phyloP scores from a whole-genome alignment of 208 protist genomes.

The Acanthamoeba castellanii region DNA sequence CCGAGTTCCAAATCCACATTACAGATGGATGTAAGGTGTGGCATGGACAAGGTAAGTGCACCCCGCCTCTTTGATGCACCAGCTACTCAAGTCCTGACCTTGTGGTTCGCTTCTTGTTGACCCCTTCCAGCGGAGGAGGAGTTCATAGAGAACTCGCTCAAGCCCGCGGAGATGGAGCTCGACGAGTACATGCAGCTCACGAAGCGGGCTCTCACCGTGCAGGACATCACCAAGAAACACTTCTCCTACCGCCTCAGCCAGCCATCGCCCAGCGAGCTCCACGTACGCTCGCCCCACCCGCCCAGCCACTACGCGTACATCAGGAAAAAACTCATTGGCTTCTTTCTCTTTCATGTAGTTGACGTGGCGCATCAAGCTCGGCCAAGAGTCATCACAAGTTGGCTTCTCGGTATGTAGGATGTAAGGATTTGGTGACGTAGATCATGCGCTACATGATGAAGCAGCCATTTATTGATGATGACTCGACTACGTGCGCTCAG shows the following conservation, averaged over 20 bases:
- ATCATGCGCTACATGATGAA: not conserved
- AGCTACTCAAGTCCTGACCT: not conserved
- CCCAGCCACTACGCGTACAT: not conserved
- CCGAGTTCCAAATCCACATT: slow-evolving; percentile 27
- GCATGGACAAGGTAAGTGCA: not conserved
- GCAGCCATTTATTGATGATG: not conserved
- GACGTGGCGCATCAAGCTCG: slow-evolving; percentile 64
- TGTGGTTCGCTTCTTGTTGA: not conserved
- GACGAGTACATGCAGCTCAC: slow-evolving; percentile 66
- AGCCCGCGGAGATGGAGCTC: slow-evolving; percentile 54
- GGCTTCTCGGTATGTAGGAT: slow-evolving; percentile 47
- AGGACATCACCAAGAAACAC: slow-evolving; percentile 69
- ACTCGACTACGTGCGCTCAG: not conserved
- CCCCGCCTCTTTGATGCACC: not conserved
- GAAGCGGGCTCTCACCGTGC: slow-evolving; percentile 31
- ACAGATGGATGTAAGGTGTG: slow-evolving; percentile 12
- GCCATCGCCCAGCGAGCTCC: slow-evolving; percentile 32
- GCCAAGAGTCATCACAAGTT: slow-evolving; percentile 15
- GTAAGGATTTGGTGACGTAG: not conserved
- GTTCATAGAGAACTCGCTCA: slow-evolving; percentile 57
- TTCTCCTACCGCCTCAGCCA: slow-evolving; percentile 68
- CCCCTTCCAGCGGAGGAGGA: slow-evolving; percentile 33
- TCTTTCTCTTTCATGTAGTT: not conserved
- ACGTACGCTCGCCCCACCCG: not conserved
- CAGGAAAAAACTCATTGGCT: not conserved